Conservation (phyloP, 2,329 filamentous ascomycete genomes). For the Trichoderma pleuroti region DNA sequence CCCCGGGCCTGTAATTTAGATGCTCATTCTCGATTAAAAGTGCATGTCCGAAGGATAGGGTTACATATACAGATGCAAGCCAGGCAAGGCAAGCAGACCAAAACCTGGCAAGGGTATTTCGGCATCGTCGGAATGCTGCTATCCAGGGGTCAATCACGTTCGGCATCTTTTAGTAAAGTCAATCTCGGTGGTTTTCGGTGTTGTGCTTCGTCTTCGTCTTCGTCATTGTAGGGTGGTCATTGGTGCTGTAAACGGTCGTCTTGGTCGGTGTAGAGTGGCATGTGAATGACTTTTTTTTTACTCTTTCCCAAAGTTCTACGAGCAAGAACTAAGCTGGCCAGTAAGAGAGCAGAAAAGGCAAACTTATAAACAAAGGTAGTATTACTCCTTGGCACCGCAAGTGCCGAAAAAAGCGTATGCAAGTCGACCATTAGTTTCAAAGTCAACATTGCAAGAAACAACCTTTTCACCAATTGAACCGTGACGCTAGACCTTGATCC, state of each 20-base stretch:
- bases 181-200: conserved; percentile 3
- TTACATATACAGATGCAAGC: background rate
- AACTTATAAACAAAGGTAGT: background rate
- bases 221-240: background rate
- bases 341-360: background rate
- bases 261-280: background rate
- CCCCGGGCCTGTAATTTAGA: background rate
- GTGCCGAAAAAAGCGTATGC: background rate
- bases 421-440: background rate
- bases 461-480: background rate
- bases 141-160: background rate
- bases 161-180: background rate
- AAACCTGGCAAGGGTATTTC: background rate
- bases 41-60: background rate
- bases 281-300: background rate
- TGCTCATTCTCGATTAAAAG: background rate
- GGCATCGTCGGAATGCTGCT: background rate
- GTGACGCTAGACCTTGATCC: background rate
- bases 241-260: background rate
- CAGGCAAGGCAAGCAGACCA: background rate
- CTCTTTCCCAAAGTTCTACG: background rate
- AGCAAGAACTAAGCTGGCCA: background rate
- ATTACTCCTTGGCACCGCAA: background rate
- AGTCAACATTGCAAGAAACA: background rate
- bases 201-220: background rate